Base-by-base conservation (phyloP, 1,284 basidiomycete species). In the Apiotrichum siamense region DNA sequence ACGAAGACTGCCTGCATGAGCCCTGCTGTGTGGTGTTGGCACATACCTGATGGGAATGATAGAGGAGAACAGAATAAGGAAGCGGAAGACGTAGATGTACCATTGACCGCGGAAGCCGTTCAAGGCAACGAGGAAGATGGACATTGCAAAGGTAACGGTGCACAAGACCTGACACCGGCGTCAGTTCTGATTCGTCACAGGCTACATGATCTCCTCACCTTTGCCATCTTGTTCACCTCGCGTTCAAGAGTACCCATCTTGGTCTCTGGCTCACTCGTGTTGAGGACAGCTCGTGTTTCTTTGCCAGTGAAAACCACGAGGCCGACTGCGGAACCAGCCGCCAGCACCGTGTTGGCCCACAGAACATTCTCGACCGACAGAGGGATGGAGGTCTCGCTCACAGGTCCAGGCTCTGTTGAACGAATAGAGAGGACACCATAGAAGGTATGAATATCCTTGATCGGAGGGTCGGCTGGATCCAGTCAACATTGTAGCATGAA, bases 201-300 rank as follows among this genome's bases (percentile, higher is more conserved):
- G 9, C 6, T 4, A 33, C 21, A 44, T 9, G 9, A 26, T 11
- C 26, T n/a, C 43, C 74, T 40, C 47, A 88, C 90, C 81, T 98
- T 99, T 12, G 94, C 91, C 47, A 99, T 81, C 43, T 83, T 82
- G 70, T 98, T 98, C 61, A 99, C 93, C 73, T 99, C 96, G 45
- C 89, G 67, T 72, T 99, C 96, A 50, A 98, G 72, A 37, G 94
- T 72, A 4, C 96, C 94, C 43, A 90, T 83, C 70, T 99, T 99
- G 1, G 93, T 97, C 64, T 87, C 87, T 0, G 96, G 92, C 73
- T 97, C 90, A 60, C 87, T 92, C 1, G 94, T 99, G 63, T 99
- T 99, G 88, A 99, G 91, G n/a, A 97, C 93, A 0, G 94, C 93
- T 38, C 96, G 78, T 3, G 94, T 97, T 69, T 99, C 94, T 0